phyloP scores from a whole-genome alignment of 106 monocot genomes.

The Iris macrosiphon region DNA sequence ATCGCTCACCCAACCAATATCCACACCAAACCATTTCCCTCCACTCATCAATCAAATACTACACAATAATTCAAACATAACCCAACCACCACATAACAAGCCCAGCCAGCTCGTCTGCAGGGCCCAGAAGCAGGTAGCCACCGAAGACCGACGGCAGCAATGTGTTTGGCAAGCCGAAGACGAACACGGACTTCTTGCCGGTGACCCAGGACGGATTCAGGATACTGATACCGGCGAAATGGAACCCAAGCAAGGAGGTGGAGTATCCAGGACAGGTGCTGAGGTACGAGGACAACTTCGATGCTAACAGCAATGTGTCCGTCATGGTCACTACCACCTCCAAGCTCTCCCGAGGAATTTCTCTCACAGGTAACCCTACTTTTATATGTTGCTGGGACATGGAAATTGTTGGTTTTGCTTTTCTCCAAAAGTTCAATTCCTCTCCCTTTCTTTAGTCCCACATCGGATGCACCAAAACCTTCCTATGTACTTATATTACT shows the following conservation, averaged over 20 bases:
- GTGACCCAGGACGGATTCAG: slow-evolving; percentile 71
- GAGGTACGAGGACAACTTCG: slow-evolving; percentile 90
- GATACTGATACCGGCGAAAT: slow-evolving; percentile 74
- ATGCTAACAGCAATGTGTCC: slow-evolving; percentile 60
- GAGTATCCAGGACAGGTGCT: slow-evolving; percentile 92
- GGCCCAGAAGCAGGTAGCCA: slow-evolving; percentile 54
- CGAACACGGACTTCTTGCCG: slow-evolving; percentile 70
- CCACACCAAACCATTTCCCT: slow-evolving; percentile 14
- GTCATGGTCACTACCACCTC: slow-evolving; percentile 53
- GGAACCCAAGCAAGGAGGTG: slow-evolving; percentile 89
- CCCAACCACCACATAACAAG: background rate
- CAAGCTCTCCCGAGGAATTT: slow-evolving; percentile 82
- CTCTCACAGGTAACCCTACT: slow-evolving; percentile 53
- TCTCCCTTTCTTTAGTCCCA: too few species aligned
- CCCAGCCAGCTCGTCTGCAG: slow-evolving; percentile 50
- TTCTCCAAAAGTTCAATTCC: too few species aligned
- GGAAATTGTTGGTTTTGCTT: too few species aligned
- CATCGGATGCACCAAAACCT: too few species aligned
- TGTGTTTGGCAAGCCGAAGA: slow-evolving; percentile 87
- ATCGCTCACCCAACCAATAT: background rate
- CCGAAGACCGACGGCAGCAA: slow-evolving; percentile 38
- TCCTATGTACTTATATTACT: too few species aligned
- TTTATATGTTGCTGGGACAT: too few species aligned
- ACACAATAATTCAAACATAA: slow-evolving; percentile 2
- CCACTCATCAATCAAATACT: slow-evolving; percentile 9